A percentile compares a stretch with the other conserved stretches of the same genome.
phyloP scores from a whole-genome alignment of 176 grass and related monocot genomes.

The Chrysopogon serrulatus region DNA sequence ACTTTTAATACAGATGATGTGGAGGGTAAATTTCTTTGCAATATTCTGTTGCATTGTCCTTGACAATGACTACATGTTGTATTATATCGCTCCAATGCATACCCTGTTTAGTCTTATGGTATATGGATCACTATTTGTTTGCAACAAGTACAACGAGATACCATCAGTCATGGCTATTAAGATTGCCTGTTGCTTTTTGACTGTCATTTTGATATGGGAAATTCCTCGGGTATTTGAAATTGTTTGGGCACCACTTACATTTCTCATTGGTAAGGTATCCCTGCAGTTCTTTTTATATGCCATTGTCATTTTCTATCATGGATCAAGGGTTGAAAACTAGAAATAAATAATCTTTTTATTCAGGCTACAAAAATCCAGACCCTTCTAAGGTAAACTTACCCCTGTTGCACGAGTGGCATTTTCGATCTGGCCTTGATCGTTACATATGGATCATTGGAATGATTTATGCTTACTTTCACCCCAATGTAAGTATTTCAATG shows the following conservation, averaged over 20 bases:
- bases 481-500: constrained; percentile 48
- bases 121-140: constrained; percentile 70
- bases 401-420: constrained; percentile 83
- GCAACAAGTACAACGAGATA: constrained; percentile 81
- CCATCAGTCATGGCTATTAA: constrained; percentile 61
- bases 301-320: neutral
- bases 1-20: constrained; percentile 77
- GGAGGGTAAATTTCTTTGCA: constrained; percentile 83
- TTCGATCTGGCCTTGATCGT: constrained; percentile 82
- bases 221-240: constrained; percentile 79
- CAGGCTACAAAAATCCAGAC: constrained; percentile 73
- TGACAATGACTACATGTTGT: constrained; percentile 80
- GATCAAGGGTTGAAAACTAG: neutral
- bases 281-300: neutral
- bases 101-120: constrained; percentile 90
- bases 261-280: constrained; percentile 56
- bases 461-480: constrained; percentile 90
- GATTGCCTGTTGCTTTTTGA: constrained; percentile 49
- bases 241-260: constrained; percentile 63
- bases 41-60: constrained; percentile 77
- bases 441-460: constrained; percentile 95
- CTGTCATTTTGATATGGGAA: constrained; percentile 82
- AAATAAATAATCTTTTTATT: neutral
- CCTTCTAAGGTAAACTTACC: constrained; percentile 57
- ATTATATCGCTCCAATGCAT: constrained; percentile 89